A percentile compares a stretch with the other conserved stretches of the same genome.
Conservation (phyloP, 768 basidiomycete genomes). For the Rhodosporidiobolus sp. region DNA sequence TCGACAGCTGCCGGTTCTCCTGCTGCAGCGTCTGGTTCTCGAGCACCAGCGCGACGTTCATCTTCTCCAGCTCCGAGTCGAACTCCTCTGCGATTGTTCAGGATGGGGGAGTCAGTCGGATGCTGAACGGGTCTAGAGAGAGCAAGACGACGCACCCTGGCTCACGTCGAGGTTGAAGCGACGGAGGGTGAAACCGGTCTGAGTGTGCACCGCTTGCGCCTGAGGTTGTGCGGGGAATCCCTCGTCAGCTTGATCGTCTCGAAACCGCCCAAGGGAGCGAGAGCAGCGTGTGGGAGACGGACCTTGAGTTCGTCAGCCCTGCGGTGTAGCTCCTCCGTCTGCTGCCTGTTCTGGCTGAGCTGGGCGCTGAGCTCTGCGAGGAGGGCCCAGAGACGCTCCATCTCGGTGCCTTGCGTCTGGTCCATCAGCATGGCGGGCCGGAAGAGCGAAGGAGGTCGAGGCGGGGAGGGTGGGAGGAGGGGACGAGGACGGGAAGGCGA, state of each 20-base stretch:
- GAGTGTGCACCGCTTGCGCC: constrained; percentile 70
- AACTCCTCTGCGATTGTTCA: constrained; percentile 65
- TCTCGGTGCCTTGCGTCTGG: constrained; percentile 51
- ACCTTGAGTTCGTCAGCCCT: constrained; percentile 76
- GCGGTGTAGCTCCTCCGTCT: constrained; percentile 64
- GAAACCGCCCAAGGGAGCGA: too few species aligned
- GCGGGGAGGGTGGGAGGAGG: not conserved
- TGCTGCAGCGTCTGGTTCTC: constrained; percentile 89
- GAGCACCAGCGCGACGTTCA: constrained; percentile 81
- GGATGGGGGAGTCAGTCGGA: not conserved
- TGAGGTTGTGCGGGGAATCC: constrained; percentile 45
- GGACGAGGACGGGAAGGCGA: not conserved
- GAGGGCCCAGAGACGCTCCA: constrained; percentile 72
- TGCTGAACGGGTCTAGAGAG: not conserved
- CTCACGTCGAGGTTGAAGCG: constrained; percentile 84
- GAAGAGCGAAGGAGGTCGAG: not conserved
- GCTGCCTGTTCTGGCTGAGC: constrained; percentile 73
- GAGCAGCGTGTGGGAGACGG: constrained; percentile 34
- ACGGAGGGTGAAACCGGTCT: constrained; percentile 72
- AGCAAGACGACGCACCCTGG: constrained; percentile 58
- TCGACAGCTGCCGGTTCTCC: constrained; percentile 89
- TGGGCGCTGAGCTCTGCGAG: constrained; percentile 79
- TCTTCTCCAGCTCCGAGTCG: constrained; percentile 84
- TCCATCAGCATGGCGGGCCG: constrained; percentile 27
- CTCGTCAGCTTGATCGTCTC: not conserved